These are phyloP conservation scores for Colletotrichum coccodes DNA, from an alignment of 2,329 filamentous ascomycete genomes.

Conservation along the genomic window DNA sequence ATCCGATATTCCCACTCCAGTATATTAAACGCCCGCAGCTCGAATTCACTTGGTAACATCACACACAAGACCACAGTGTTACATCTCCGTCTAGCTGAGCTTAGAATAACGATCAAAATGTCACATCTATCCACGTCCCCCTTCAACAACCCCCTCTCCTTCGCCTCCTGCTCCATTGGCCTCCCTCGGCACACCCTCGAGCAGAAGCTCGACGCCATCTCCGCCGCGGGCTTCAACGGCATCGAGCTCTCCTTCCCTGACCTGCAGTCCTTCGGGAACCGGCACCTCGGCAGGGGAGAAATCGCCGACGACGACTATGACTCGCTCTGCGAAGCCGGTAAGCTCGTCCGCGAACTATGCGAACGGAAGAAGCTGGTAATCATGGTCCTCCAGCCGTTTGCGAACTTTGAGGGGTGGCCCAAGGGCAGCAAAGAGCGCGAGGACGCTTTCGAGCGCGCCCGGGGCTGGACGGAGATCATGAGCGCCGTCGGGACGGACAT, in stretches of 20 bases:
- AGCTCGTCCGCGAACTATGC: constrained; percentile 64
- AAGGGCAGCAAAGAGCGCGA: constrained; percentile 65
- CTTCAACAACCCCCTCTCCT: constrained; percentile 53
- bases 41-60: background rate
- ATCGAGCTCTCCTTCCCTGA: constrained; percentile 83
- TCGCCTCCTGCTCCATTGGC: constrained; percentile 65
- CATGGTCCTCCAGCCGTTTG: constrained; percentile 80
- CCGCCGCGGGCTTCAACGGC: constrained; percentile 71
- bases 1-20: background rate
- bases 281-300: constrained; percentile 55
- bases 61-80: background rate
- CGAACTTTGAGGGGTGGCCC: constrained; percentile 81
- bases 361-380: constrained; percentile 65
- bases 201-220: constrained; percentile 70
- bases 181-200: constrained; percentile 59
- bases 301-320: constrained; percentile 69
- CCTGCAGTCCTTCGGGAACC: constrained; percentile 69
- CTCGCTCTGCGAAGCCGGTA: constrained; percentile 63
- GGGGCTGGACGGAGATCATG: constrained; percentile 79
- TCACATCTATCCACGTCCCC: background rate
- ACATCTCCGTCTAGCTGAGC: no score
- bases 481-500: constrained; percentile 74
- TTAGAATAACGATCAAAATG: background rate
- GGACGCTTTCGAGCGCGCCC: constrained; percentile 70
- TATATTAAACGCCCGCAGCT: no score